Evolutionary conservation across 192 early-diverging fungal species (phyloP).

Genomic region (Nowakowskiella sp.): DNA sequence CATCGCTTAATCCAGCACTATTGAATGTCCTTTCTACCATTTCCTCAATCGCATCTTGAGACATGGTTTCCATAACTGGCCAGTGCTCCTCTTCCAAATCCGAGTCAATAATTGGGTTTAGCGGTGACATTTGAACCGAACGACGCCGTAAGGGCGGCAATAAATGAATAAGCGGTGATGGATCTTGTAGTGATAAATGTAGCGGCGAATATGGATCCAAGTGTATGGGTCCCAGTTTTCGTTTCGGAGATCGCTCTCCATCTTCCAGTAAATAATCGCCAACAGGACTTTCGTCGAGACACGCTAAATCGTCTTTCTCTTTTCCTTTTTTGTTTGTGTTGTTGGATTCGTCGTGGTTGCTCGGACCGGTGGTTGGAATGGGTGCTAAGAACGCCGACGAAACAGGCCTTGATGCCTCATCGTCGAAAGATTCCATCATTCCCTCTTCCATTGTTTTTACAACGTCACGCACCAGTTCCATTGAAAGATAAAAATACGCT

Average conservation of each 20-base stretch:
- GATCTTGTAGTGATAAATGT: neutral
- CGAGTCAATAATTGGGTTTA: slow-evolving; percentile 31
- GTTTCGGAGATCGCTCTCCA: too few relatives aligned
- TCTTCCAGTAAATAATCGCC: too few relatives aligned
- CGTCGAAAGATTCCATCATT: slow-evolving; percentile 76
- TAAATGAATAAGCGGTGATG: neutral
- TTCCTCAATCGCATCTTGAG: slow-evolving; percentile 86
- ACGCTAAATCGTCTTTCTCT: too few relatives aligned
- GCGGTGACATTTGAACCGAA: neutral
- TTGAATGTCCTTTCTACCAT: slow-evolving; percentile 86
- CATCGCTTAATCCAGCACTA: slow-evolving; percentile 39
- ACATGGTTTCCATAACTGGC: slow-evolving; percentile 87
- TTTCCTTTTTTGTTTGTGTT: neutral
- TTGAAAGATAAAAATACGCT: slow-evolving; percentile 83
- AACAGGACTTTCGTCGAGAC: too few relatives aligned
- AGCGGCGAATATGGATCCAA: too few relatives aligned
- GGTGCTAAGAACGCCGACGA: slow-evolving; percentile 82
- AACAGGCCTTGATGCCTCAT: slow-evolving; percentile 74
- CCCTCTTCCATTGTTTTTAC: slow-evolving; percentile 84
- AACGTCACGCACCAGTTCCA: slow-evolving; percentile 81
- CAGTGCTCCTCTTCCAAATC: slow-evolving; percentile 53
- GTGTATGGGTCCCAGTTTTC: too few relatives aligned
- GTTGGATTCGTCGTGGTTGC: neutral
- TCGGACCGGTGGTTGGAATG: slow-evolving; percentile 34
- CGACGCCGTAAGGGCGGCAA: neutral